Evolutionary conservation across 2,329 filamentous ascomycete genomes (phyloP), one percentile per base, ranked within the genome.

Genomic region (Fusarium begoniae): DNA sequence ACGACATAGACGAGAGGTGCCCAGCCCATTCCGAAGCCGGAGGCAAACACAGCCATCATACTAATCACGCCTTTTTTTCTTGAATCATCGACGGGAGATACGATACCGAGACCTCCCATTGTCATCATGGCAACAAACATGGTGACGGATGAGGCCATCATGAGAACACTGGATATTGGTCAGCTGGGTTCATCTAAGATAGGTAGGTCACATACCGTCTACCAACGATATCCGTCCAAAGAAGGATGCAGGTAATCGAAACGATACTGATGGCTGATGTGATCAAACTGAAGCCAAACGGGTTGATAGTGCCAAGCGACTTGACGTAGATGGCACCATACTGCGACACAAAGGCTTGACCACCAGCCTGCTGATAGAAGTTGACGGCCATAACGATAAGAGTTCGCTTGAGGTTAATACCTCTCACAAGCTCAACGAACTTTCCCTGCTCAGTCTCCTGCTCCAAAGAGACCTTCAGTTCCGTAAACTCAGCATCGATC

Each of bases 201-300:
- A 13, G 11, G 11, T 3, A 8, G 4, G 2, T 10, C 1, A 26
- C 63, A 22, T 60, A 70, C 72, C 73, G 60, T 73, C 73, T 68
- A 11, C 73, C 73, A 38, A 74, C 24, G 3, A 63, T 37, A 5
- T 69, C 66, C 5, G 66, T 57, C 66, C 64, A 69, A 0, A 69
- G 57, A 0, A 69, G 64, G 5, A 69, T 69, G 2, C 51, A 53
- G 0, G 28, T 53, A 26, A 69, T 32, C 3, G 61, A 56, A 3
- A 44, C 9, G 4, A 74, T 67, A 18, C 78, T 79, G 9, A 79
- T 66, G 24, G 75, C 55, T 0, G 71, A 56, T 0, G 75, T 79
- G 11, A 79, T 74, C 51, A 80, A 30, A 15, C 66, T 79, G 22
- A 73, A 76, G 6, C 73, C 74, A 32, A 80, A 80, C 0, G 79